Base-by-base conservation (phyloP, 2,329 filamentous ascomycete species). In the Aotearoamyces nothofagi region DNA sequence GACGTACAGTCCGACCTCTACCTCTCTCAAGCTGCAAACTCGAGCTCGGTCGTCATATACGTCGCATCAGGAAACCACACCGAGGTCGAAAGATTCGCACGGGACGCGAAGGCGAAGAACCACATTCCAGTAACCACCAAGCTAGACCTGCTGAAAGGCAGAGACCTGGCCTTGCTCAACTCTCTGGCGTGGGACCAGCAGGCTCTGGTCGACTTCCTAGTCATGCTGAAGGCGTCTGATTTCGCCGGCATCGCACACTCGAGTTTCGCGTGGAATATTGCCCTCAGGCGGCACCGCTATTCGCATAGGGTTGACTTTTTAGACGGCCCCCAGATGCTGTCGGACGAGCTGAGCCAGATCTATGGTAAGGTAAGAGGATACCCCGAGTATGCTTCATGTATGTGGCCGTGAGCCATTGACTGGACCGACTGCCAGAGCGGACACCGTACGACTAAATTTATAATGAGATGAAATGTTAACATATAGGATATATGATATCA, bases 201-300 rank as follows among this genome's bases (percentile, higher is more conserved):
- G 22, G 53, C 50, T 2, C 42, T 63, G 20, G 52, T 63, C 4
- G 61, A 66, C 43, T 62, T 57, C 41, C 56, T 63, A 41, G 49
- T 64, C 5, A 42, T 62, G 40, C 43, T 55, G 28, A 43, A 55
- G n/a, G 51, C 54, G 8, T 51, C 49, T 16, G 40, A 52, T n/a
- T 52, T 61, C 30, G 46, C 51, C 2, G 60, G 60, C 1, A 45
- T 55, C 7, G 49, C 52, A 11, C 51, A 50, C 40, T 60, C 56
- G 35, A 54, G 47, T 38, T 59, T 62, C 30, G 50, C 53, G 10
- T 61, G 56, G 51, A 57, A 55, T 30, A 38, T 65, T 16, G 60
- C 58, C 4, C 39, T 61, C 33, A 45, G 53, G 14, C 49, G 60
- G 11, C 32, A 37, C 27, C 19, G 22, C 13, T 15, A 14, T 4